Conservation (phyloP, 2,329 filamentous ascomycete genomes). For the Alternaria sp. region DNA sequence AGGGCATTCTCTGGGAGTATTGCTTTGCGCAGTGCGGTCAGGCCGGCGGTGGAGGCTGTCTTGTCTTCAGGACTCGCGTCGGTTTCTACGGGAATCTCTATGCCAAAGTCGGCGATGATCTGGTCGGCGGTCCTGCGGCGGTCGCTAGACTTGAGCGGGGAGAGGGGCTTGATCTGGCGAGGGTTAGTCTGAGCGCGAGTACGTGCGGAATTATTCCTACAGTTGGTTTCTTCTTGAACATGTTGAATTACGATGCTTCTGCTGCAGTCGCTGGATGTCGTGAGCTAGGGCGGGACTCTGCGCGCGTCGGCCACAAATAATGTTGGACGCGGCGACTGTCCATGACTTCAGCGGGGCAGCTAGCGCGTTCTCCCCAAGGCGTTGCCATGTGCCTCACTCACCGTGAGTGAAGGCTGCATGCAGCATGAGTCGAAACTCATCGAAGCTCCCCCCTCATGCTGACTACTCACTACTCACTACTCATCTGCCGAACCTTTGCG, state of each 20-base stretch:
- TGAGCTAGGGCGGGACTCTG: not conserved
- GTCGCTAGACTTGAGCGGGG: constrained; percentile 72
- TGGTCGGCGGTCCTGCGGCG: constrained; percentile 71
- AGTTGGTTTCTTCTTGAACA: constrained; percentile 72
- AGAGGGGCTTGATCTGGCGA: constrained; percentile 69
- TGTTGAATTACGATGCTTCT: constrained; percentile 37
- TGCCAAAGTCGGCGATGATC: constrained; percentile 69
- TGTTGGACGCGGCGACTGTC: not conserved
- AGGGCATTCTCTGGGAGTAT: constrained; percentile 70
- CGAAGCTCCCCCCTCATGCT: not conserved
- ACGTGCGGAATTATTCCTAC: constrained; percentile 42
- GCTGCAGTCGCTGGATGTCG: not conserved
- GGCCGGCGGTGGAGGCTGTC: constrained; percentile 53
- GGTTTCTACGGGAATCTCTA: constrained; percentile 55
- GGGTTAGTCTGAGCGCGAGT: constrained; percentile 14
- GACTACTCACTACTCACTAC: not conserved
- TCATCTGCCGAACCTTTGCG: not conserved
- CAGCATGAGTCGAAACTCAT: not conserved
- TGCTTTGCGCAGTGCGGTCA: constrained; percentile 64
- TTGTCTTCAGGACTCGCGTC: constrained; percentile 53
- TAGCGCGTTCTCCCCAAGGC: constrained; percentile 4
- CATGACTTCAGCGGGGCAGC: constrained; percentile 28
- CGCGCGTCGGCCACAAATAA: not conserved
- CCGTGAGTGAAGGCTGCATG: not conserved
- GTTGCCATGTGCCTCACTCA: not conserved